These are phyloP conservation scores for Russula abietina DNA, from an alignment of 768 basidiomycete species.

Conservation along the genomic window DNA sequence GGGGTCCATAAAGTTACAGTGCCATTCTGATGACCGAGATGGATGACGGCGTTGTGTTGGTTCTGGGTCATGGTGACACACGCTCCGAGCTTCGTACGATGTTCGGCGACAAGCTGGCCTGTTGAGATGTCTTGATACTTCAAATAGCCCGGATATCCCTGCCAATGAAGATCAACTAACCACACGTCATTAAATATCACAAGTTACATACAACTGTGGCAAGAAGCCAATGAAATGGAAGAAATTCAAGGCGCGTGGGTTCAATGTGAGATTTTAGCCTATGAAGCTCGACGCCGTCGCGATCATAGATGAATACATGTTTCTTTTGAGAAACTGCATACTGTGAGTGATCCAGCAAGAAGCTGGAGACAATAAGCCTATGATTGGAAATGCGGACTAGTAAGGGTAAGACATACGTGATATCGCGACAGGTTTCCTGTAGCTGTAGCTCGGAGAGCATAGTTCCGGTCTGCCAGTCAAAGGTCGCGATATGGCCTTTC, in stretches of 20 bases:
- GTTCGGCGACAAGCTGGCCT: conserved; percentile 76
- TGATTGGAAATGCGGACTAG: neutral
- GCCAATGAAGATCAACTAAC: conserved; percentile 8
- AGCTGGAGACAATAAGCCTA: conserved; percentile 40
- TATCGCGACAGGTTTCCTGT: conserved; percentile 85
- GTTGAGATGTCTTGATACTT: conserved; percentile 98
- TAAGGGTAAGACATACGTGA: conserved; percentile 60
- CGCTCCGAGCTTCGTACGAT: conserved; percentile 85
- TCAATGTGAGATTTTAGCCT: conserved; percentile 79
- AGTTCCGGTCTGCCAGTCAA: conserved; percentile 87
- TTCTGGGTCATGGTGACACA: conserved; percentile 88
- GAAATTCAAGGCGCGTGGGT: conserved; percentile 82
- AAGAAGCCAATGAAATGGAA: conserved; percentile 94
- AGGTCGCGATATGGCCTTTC: conserved; percentile 83
- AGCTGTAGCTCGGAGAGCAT: conserved; percentile 85
- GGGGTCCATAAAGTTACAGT: conserved; percentile 97
- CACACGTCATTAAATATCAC: neutral
- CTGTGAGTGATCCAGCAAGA: conserved; percentile 87
- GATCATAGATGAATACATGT: conserved; percentile 94
- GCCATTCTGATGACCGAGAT: conserved; percentile 93
- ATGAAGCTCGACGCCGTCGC: conserved; percentile 89
- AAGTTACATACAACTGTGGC: conserved; percentile 61
- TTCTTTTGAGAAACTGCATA: conserved; percentile 95
- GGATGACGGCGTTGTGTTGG: conserved; percentile 85
- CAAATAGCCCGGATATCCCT: conserved; percentile 86